Percentiles rank a stretch among this genome's conserved stretches.
These are phyloP conservation scores for Fusarium aywerte DNA, from an alignment of 2,329 filamentous ascomycete species.

Conservation along the genomic window DNA sequence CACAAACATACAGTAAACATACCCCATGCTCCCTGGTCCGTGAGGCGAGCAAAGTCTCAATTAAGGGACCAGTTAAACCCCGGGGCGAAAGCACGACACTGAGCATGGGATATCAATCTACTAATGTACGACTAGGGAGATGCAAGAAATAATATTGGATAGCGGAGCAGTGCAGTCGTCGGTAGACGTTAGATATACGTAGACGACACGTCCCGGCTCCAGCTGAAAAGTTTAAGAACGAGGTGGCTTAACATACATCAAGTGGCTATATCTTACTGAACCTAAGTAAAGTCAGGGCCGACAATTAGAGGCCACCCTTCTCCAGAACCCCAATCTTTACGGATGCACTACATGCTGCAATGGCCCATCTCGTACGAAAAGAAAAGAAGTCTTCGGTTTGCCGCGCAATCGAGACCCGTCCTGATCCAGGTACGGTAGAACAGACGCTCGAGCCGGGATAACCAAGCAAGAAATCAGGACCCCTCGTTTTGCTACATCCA, in stretches of 20 bases:
- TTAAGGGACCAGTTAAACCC: slow-evolving; percentile 37
- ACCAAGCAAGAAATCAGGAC: slow-evolving; percentile 36
- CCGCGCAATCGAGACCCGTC: slow-evolving; percentile 20
- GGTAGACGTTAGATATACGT: background rate
- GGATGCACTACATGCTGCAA: background rate
- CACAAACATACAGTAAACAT: slow-evolving; percentile 12
- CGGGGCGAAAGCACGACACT: slow-evolving; percentile 32
- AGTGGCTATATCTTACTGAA: slow-evolving; percentile 26
- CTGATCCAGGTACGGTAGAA: slow-evolving; percentile 30
- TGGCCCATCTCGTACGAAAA: slow-evolving; percentile 1
- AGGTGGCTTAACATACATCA: slow-evolving; percentile 25
- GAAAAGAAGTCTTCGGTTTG: slow-evolving; percentile 2
- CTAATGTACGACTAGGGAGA: slow-evolving; percentile 26
- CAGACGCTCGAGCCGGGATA: slow-evolving; percentile 37
- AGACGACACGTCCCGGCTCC: slow-evolving; percentile 6
- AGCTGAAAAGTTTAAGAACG: background rate
- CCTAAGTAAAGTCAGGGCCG: background rate
- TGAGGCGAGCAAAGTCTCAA: slow-evolving; percentile 35
- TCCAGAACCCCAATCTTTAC: background rate
- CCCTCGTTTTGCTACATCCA: slow-evolving; percentile 29
- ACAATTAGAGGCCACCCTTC: background rate
- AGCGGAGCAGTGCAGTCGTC: slow-evolving; percentile 2
- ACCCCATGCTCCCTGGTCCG: slow-evolving; percentile 34
- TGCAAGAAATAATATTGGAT: slow-evolving; percentile 29
- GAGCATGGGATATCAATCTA: slow-evolving; percentile 27